A percentile compares a stretch with the other conserved stretches of the same genome.
phyloP scores from a whole-genome alignment of 2,329 filamentous ascomycete genomes.

The Aspergillus unguis region DNA sequence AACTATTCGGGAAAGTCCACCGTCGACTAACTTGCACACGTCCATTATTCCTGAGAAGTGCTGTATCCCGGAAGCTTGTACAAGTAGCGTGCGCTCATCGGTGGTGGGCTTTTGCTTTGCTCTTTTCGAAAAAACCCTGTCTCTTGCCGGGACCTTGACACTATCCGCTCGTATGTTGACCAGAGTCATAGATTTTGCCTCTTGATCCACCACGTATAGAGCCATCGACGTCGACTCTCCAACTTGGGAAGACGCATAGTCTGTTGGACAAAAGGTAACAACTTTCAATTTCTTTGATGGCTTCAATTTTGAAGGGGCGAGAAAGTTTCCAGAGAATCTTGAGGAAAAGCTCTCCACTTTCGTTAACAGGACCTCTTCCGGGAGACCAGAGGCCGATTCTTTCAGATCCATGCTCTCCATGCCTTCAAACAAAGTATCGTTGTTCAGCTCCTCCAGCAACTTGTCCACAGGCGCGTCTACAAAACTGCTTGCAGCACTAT shows the following conservation, averaged over 20 bases:
- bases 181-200: slow-evolving; percentile 65
- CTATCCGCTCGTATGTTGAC: slow-evolving; percentile 60
- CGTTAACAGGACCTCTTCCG: slow-evolving; percentile 68
- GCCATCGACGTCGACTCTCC: slow-evolving; percentile 34
- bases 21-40: slow-evolving; percentile 68
- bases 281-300: slow-evolving; percentile 44
- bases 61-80: slow-evolving; percentile 47
- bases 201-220: slow-evolving; percentile 66
- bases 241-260: slow-evolving; percentile 30
- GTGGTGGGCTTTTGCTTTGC: slow-evolving; percentile 20
- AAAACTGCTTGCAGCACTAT: slow-evolving; percentile 57
- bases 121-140: slow-evolving; percentile 26
- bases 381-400: slow-evolving; percentile 68
- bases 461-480: slow-evolving; percentile 67
- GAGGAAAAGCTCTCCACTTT: slow-evolving; percentile 67
- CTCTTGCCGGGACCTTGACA: slow-evolving; percentile 27
- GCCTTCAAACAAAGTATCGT: slow-evolving; percentile 62
- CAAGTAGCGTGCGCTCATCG: slow-evolving; percentile 26
- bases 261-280: slow-evolving; percentile 59
- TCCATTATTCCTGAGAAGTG: slow-evolving; percentile 67
- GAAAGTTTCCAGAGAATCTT: slow-evolving; percentile 41
- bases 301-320: slow-evolving; percentile 24
- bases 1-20: slow-evolving; percentile 64
- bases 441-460: slow-evolving; percentile 65
- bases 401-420: slow-evolving; percentile 70